A percentile compares a stretch with the other conserved stretches of the same genome.
phyloP scores from a whole-genome alignment of 2,329 filamentous ascomycete species.

The Aspergillus sp. region DNA sequence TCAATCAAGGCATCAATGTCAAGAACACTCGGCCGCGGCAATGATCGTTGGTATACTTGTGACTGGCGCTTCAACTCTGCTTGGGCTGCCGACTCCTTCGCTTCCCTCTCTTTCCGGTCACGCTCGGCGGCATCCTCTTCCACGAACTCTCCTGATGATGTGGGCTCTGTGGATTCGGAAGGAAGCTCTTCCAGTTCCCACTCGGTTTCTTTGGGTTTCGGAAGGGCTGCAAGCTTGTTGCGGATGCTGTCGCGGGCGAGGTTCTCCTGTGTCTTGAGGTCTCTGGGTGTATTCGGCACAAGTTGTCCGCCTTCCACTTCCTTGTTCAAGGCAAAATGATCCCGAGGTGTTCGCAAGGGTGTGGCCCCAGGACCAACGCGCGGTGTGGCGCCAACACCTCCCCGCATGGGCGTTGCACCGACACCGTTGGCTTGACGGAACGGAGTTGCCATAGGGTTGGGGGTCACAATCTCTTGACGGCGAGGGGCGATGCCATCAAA shows the following conservation, averaged over 20 bases:
- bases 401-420: slow-evolving; percentile 63
- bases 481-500: slow-evolving; percentile 83
- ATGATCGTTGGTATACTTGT: slow-evolving; percentile 81
- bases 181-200: slow-evolving; percentile 88
- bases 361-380: slow-evolving; percentile 72
- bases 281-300: slow-evolving; percentile 72
- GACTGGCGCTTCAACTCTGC: slow-evolving; percentile 78
- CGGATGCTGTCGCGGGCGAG: slow-evolving; percentile 67
- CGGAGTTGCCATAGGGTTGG: slow-evolving; percentile 92
- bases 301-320: slow-evolving; percentile 65
- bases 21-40: slow-evolving; percentile 74
- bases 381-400: slow-evolving; percentile 48
- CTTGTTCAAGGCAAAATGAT: slow-evolving; percentile 80
- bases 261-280: slow-evolving; percentile 70
- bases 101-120: slow-evolving; percentile 66
- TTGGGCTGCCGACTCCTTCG: slow-evolving; percentile 62
- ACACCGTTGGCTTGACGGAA: slow-evolving; percentile 66
- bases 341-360: slow-evolving; percentile 82
- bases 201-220: slow-evolving; percentile 88
- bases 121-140: slow-evolving; percentile 71
- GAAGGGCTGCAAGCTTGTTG: slow-evolving; percentile 69
- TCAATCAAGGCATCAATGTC: slow-evolving; percentile 69
- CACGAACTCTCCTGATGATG: slow-evolving; percentile 50
- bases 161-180: slow-evolving; percentile 70
- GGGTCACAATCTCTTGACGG: slow-evolving; percentile 79